Base-by-base conservation (phyloP, 2,329 filamentous ascomycete species). In the Nannizziopsis arthrosporioides region DNA sequence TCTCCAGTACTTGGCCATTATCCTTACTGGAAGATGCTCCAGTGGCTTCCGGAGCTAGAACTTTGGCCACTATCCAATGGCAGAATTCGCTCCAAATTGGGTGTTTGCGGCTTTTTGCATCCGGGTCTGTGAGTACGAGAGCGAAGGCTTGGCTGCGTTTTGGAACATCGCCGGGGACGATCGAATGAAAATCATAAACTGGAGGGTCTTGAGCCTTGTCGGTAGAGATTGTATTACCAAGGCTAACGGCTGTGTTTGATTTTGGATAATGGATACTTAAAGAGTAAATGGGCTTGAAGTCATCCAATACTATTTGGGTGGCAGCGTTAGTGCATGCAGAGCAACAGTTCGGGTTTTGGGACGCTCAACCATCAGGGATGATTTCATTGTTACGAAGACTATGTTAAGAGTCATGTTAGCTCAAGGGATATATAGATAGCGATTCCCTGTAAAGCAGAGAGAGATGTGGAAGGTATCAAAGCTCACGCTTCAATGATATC, bases 51-150 rank as follows among this genome's bases (percentile, higher is more conserved):
- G 48, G 44, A 15, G 15, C 47, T 6, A 48, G 36, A 40, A 62
- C 42, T 36, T 60, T 60, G 22, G 55, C 57, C 1, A 61, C 54
- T 53, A 68, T 61, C 74, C 74, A 78, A 57, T 79, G 76, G 56
- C 75, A 78, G 62, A 79, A 72, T 52, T 80, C 72, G 15, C 66
- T 68, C 74, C 73, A 77, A 47, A 74, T 65, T 1, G 75, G 74
- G 51, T 78, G 59, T 1, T 71, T 61, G 38, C 70, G 69, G 7
- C 69, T 73, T 2, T 73, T 74, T n/a, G 76, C 76, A 59, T 80
- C 76, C 0, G 76, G 76, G 56, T 80, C 76, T 1, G 75, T 78
- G 3, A 79, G 63, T 9, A 70, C 67, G 44, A 79, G 52, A 3
- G 71, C 71, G 50, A 76, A 72, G 35, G 52, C 55, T 11, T 65